A percentile compares a stretch with the other conserved stretches of the same genome.
phyloP scores from a whole-genome alignment of 164 flowering plant genomes.

The Akebia trifoliata region DNA sequence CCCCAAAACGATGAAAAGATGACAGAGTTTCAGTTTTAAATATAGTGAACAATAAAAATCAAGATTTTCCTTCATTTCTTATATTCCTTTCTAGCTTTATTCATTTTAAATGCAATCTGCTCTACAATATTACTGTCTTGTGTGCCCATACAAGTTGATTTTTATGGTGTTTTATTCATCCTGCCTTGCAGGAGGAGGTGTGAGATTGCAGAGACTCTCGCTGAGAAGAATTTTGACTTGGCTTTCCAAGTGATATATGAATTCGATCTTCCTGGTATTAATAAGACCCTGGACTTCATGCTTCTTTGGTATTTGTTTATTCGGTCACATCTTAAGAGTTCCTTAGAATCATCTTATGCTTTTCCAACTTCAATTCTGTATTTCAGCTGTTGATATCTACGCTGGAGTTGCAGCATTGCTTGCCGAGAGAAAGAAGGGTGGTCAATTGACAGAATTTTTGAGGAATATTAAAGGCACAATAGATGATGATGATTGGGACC shows the following conservation, averaged over 20 bases:
- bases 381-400: constrained; percentile 92
- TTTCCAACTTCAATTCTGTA: constrained; percentile 3
- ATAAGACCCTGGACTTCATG: background rate
- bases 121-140: background rate
- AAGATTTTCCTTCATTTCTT: background rate
- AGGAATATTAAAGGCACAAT: constrained; percentile 90
- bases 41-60: background rate
- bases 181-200: constrained; percentile 73
- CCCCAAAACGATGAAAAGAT: background rate
- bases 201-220: constrained; percentile 90
- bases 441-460: constrained; percentile 85
- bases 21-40: background rate
- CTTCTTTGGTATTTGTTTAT: background rate
- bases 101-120: background rate
- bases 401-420: constrained; percentile 98
- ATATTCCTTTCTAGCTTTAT: too few relatives aligned
- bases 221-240: constrained; percentile 89
- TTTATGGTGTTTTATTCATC: background rate
- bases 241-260: constrained; percentile 87
- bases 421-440: constrained; percentile 91
- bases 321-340: background rate
- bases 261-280: constrained; percentile 83
- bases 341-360: background rate
- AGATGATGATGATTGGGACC: constrained; percentile 94
- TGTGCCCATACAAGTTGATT: background rate